phyloP scores from a whole-genome alignment of 305 asterid species.

The Solanum hybrid region DNA sequence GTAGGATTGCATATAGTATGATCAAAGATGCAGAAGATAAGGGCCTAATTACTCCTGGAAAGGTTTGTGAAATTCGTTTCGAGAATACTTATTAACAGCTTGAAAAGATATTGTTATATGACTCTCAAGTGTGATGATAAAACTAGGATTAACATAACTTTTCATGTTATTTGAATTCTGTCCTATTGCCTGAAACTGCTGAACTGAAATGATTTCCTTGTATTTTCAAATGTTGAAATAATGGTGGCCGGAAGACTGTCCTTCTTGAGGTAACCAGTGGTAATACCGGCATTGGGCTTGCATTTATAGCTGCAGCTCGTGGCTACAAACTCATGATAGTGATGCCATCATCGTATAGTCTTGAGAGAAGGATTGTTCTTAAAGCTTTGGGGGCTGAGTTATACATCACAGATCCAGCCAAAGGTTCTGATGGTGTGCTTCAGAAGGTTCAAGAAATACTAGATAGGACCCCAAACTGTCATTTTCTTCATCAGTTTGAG shows the following conservation, averaged over 20 bases:
- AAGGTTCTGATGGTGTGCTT: slow-evolving; percentile 19
- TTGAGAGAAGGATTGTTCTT: slow-evolving; percentile 33
- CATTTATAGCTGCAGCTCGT: slow-evolving; percentile 27
- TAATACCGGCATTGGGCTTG: slow-evolving; percentile 42
- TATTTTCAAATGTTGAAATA: background rate
- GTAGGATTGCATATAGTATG: slow-evolving; percentile 35
- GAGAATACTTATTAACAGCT: background rate
- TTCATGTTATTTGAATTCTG: background rate
- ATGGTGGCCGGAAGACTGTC: slow-evolving; percentile 21
- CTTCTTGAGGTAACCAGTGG: slow-evolving; percentile 38
- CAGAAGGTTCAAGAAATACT: slow-evolving; percentile 23
- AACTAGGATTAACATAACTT: background rate
- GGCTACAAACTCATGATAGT: slow-evolving; percentile 31
- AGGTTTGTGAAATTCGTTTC: slow-evolving; percentile 9
- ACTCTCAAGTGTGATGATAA: background rate
- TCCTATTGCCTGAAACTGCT: background rate
- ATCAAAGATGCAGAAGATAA: slow-evolving; percentile 43
- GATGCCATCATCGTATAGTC: slow-evolving; percentile 31
- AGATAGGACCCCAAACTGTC: slow-evolving; percentile 25
- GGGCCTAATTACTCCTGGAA: slow-evolving; percentile 32
- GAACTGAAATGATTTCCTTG: background rate
- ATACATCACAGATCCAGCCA: slow-evolving; percentile 20
- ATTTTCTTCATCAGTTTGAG: slow-evolving; percentile 28
- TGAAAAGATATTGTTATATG: background rate
- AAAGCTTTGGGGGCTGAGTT: slow-evolving; percentile 36